Evolutionary conservation across 768 basidiomycete genomes (phyloP).

Genomic region (Neoboletus magnificus): DNA sequence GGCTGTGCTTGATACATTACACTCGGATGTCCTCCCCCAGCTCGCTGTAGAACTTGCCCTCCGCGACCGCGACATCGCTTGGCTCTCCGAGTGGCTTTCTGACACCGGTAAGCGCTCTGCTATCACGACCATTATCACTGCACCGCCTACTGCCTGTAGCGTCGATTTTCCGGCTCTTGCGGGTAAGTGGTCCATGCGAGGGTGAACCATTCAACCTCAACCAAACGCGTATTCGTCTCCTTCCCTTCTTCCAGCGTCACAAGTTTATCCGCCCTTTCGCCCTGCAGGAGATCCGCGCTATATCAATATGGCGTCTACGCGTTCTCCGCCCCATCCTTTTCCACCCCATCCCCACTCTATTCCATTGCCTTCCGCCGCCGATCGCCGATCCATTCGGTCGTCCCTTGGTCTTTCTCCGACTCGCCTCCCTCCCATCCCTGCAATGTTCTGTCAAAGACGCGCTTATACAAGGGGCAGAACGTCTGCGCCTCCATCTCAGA

Average conservation of each 20-base stretch:
- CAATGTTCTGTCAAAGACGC: conserved; percentile 39
- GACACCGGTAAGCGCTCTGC: conserved; percentile 54
- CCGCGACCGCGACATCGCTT: conserved; percentile 41
- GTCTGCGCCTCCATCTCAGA: conserved; percentile 54
- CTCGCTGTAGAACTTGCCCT: conserved; percentile 57
- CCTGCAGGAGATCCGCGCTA: conserved; percentile 54
- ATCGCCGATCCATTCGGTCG: conserved; percentile 60
- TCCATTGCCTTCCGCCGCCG: conserved; percentile 54
- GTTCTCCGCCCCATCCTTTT: conserved; percentile 38
- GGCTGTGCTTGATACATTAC: conserved; percentile 49
- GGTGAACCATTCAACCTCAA: neutral
- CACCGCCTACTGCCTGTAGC: conserved; percentile 28
- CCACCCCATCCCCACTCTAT: conserved; percentile 27
- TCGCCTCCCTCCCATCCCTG: conserved; percentile 39
- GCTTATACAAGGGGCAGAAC: conserved; percentile 52
- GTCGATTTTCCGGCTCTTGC: conserved; percentile 58
- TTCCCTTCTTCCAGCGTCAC: conserved; percentile 47
- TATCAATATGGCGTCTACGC: conserved; percentile 52
- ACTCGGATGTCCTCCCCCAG: conserved; percentile 57
- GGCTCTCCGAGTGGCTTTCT: conserved; percentile 59
- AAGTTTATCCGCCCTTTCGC: conserved; percentile 62
- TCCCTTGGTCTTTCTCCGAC: conserved; percentile 58
- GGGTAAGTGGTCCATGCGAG: conserved; percentile 41
- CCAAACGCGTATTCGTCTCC: neutral
- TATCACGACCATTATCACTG: neutral